A percentile compares a stretch with the other conserved stretches of the same genome.
Evolutionary conservation across 1,139 yeast genomes (phyloP).

Genomic region (Blastobotrys petasosporus): DNA sequence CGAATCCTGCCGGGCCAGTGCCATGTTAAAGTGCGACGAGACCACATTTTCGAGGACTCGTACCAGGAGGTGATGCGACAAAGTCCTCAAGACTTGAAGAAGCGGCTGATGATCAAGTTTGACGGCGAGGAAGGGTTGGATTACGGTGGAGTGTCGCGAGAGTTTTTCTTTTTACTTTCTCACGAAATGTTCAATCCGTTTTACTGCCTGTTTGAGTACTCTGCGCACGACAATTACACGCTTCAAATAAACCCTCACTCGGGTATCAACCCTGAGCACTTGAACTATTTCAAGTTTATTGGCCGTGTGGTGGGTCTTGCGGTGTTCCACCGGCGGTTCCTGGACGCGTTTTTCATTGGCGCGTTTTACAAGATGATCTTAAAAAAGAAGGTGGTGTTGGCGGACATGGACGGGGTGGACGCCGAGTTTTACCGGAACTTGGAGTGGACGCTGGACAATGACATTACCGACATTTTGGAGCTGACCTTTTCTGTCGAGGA

Average conservation of each 20-base stretch:
- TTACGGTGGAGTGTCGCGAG: slow-evolving; percentile 98
- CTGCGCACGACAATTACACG: slow-evolving; percentile 96
- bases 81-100: slow-evolving; percentile 95
- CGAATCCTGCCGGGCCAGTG: slow-evolving; percentile 98
- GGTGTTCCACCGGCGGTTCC: slow-evolving; percentile 94
- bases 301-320: slow-evolving; percentile 98
- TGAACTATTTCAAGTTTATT: slow-evolving; percentile 94
- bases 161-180: slow-evolving; percentile 88
- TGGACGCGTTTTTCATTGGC: slow-evolving; percentile 97
- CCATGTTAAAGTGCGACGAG: slow-evolving; percentile 95
- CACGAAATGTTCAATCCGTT: slow-evolving; percentile 99
- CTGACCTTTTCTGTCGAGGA: slow-evolving; percentile 93
- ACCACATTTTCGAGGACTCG: slow-evolving; percentile 93
- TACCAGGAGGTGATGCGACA: slow-evolving; percentile 98
- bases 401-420: slow-evolving; percentile 98
- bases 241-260: slow-evolving; percentile 96
- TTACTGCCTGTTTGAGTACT: slow-evolving; percentile 92
- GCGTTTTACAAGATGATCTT: slow-evolving; percentile 98
- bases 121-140: slow-evolving; percentile 99
- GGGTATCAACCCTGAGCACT: slow-evolving; percentile 96
- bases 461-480: slow-evolving; percentile 79
- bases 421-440: slow-evolving; percentile 91
- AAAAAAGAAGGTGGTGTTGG: slow-evolving; percentile 86
- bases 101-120: slow-evolving; percentile 93
- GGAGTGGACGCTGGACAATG: slow-evolving; percentile 94